A percentile compares a stretch with the other conserved stretches of the same genome.
Conservation (phyloP, 2,329 filamentous ascomycete species). For the Phialocephala sp. region DNA sequence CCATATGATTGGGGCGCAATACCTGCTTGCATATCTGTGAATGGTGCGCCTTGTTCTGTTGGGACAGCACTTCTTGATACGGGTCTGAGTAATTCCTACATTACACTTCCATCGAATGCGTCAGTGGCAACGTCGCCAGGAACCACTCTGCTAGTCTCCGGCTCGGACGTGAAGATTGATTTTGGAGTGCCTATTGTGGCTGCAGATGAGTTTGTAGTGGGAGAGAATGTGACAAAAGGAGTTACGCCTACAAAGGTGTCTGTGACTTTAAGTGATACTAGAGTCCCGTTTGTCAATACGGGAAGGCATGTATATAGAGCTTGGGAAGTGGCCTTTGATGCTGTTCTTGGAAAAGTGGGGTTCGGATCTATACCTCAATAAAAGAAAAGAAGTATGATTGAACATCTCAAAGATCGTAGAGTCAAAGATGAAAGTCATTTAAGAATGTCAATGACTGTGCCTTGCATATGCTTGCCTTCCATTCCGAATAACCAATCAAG, state of each 20-base stretch:
- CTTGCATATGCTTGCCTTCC: too few species aligned
- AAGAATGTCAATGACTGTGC: too few species aligned
- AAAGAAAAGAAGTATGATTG: background rate
- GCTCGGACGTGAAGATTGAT: background rate
- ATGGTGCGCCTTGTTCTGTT: conserved; percentile 8
- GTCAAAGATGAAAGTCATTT: background rate
- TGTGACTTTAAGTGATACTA: conserved; percentile 2
- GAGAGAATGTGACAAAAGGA: background rate
- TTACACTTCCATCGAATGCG: conserved; percentile 21
- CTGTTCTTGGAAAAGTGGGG: conserved; percentile 33
- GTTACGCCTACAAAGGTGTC: conserved; percentile 13
- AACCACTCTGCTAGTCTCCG: background rate
- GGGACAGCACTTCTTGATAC: conserved; percentile 23
- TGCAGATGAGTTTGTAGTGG: conserved; percentile 15
- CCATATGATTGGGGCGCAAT: conserved; percentile 17
- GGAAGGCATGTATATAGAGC: conserved; percentile 22
- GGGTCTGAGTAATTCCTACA: conserved; percentile 19
- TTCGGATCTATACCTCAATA: conserved; percentile 5
- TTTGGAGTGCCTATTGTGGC: background rate
- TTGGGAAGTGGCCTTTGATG: conserved; percentile 14
- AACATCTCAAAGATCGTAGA: background rate
- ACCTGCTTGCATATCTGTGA: conserved; percentile 17
- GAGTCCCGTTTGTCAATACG: conserved; percentile 22
- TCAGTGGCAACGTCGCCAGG: conserved; percentile 1
- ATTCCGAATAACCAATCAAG: background rate